Evolutionary conservation across 352 stramenopile species (phyloP).

Genomic region (Phytophthora ohioensis): DNA sequence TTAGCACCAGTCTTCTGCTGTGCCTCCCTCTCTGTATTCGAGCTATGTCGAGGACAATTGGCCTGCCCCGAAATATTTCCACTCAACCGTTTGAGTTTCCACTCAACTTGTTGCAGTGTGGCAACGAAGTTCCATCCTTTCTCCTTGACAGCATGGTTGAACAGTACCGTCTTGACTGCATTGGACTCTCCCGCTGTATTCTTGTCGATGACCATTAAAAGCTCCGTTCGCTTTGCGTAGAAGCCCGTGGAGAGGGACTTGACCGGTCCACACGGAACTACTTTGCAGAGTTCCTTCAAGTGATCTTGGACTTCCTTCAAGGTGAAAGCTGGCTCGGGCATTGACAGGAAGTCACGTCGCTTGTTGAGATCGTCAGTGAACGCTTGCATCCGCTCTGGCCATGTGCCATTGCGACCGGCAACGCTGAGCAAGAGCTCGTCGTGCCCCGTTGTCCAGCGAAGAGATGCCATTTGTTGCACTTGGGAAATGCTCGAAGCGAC

Average conservation of each 20-base stretch:
- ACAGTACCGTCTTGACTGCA: conserved; percentile 28
- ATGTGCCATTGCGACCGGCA: conserved; percentile 13
- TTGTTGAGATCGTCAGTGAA: conserved; percentile 12
- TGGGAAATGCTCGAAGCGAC: conserved; percentile 6
- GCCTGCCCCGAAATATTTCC: background rate
- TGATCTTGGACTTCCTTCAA: conserved; percentile 12
- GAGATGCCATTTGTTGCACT: conserved; percentile 15
- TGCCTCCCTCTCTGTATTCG: background rate
- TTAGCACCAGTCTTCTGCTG: background rate
- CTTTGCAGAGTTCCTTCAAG: conserved; percentile 15
- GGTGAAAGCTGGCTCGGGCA: conserved; percentile 2
- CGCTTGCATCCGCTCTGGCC: conserved; percentile 9
- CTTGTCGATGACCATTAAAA: background rate
- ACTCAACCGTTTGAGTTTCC: conserved; percentile 7
- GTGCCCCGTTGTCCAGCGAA: conserved; percentile 12
- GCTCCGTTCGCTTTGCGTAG: conserved; percentile 11
- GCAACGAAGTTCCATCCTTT: conserved; percentile 25
- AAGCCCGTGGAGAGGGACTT: conserved; percentile 3
- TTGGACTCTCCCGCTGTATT: conserved; percentile 20
- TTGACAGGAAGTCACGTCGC: conserved; percentile 8
- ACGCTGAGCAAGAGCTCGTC: conserved; percentile 22
- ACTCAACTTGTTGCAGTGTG: conserved; percentile 14
- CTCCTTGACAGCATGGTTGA: conserved; percentile 28
- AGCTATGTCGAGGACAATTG: background rate
- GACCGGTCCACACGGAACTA: background rate